Percentiles rank a stretch among this genome's conserved stretches.
phyloP scores from a whole-genome alignment of 1,139 yeast genomes.

The Pichia sp. region DNA sequence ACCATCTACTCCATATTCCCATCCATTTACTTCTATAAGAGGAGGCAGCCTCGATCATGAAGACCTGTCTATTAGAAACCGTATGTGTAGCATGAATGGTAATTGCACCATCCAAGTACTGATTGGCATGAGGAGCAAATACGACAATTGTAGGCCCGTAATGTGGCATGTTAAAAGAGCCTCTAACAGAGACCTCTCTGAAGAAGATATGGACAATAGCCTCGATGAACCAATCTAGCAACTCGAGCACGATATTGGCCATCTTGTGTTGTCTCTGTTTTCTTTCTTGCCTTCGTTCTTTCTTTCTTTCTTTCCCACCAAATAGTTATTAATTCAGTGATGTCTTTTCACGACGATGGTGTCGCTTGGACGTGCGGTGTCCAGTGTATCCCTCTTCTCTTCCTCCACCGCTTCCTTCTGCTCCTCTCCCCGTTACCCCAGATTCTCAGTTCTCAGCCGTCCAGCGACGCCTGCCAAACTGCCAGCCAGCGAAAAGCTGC shows the following conservation, averaged over 20 bases:
- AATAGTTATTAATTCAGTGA: too few relatives aligned
- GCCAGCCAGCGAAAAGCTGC: too few relatives aligned
- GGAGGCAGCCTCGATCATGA: constrained; percentile 58
- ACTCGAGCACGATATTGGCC: constrained; percentile 18
- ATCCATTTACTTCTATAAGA: constrained; percentile 47
- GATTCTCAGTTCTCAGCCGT: too few relatives aligned
- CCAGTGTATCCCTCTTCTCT: too few relatives aligned
- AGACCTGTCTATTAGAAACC: constrained; percentile 35
- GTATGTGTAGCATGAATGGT: constrained; percentile 47
- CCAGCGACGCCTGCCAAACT: too few relatives aligned
- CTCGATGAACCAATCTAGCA: constrained; percentile 30
- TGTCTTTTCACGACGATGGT: too few relatives aligned
- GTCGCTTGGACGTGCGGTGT: too few relatives aligned
- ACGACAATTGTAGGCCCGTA: constrained; percentile 66
- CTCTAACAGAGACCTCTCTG: constrained; percentile 62
- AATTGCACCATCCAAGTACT: constrained; percentile 66
- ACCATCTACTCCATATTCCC: constrained; percentile 49
- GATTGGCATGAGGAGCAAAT: constrained; percentile 80
- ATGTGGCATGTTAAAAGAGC: constrained; percentile 59
- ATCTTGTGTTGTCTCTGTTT: too few relatives aligned
- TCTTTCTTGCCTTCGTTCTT: too few relatives aligned
- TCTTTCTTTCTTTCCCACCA: too few relatives aligned
- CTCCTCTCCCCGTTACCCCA: too few relatives aligned
- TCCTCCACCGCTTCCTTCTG: too few relatives aligned
- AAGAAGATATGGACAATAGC: constrained; percentile 42